Percentiles rank a stretch among this genome's conserved stretches.
phyloP scores from a whole-genome alignment of 306 rosid genomes.

The Dalbergia cochinchinensis region DNA sequence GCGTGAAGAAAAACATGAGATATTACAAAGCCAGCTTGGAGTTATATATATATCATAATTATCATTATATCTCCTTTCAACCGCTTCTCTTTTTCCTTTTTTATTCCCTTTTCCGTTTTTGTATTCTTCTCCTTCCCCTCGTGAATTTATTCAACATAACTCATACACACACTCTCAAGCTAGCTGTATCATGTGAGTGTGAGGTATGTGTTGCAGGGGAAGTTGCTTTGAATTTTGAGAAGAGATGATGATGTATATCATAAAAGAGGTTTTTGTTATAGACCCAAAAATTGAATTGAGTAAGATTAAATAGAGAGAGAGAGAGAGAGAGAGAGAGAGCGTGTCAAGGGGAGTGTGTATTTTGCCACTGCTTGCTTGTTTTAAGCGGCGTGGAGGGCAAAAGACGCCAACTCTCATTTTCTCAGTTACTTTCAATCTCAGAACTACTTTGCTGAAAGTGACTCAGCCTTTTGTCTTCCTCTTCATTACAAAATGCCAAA shows the following conservation, averaged over 20 bases:
- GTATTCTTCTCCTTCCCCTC: constrained; percentile 31
- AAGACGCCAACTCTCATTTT: constrained; percentile 73
- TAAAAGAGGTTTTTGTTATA: constrained; percentile 47
- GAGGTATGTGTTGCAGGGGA: constrained; percentile 34
- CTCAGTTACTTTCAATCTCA: constrained; percentile 29
- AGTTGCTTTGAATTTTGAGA: constrained; percentile 36
- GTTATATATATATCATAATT: constrained; percentile 6
- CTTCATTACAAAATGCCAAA: constrained; percentile 44
- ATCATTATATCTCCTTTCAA: not conserved
- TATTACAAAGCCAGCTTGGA: constrained; percentile 52
- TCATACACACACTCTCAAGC: constrained; percentile 25
- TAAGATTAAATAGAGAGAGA: not conserved
- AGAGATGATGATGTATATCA: constrained; percentile 48
- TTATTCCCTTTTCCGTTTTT: constrained; percentile 23
- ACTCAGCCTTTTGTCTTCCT: constrained; percentile 50
- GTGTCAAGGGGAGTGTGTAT: constrained; percentile 58
- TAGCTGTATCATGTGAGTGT: constrained; percentile 38
- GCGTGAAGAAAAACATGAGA: constrained; percentile 97
- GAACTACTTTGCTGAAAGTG: constrained; percentile 63
- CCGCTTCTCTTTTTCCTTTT: constrained; percentile 19
- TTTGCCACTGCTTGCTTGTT: constrained; percentile 79
- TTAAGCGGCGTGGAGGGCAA: constrained; percentile 89
- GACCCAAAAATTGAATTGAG: not conserved
- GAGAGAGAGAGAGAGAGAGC: constrained; percentile 44
- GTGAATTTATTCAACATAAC: constrained; percentile 50